Evolutionary conservation across 2,329 filamentous ascomycete species (phyloP).

Genomic region (Epichloe uncinata): DNA sequence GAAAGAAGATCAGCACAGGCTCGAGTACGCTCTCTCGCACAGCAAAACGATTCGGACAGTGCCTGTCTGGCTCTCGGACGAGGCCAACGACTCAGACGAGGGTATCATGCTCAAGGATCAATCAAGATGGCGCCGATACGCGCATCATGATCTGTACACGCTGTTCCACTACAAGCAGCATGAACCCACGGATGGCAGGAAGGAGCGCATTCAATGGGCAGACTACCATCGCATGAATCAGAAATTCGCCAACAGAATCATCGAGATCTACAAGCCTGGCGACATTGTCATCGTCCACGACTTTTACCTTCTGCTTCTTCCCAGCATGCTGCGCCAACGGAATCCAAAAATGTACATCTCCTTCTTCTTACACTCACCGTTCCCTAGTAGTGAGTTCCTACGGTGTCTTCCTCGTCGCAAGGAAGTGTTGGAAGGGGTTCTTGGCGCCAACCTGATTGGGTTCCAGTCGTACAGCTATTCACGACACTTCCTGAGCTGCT

Average conservation of each 20-base stretch:
- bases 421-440: slow-evolving; percentile 76
- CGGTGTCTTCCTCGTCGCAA: slow-evolving; percentile 79
- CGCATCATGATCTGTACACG: slow-evolving; percentile 83
- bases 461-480: slow-evolving; percentile 96
- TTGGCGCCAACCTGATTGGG: slow-evolving; percentile 84
- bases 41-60: slow-evolving; percentile 66
- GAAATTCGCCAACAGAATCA: slow-evolving; percentile 78
- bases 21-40: slow-evolving; percentile 62
- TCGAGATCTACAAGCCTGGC: slow-evolving; percentile 80
- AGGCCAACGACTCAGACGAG: slow-evolving; percentile 50
- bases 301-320: slow-evolving; percentile 83
- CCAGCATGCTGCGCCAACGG: slow-evolving; percentile 74
- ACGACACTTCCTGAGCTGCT: slow-evolving; percentile 87
- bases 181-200: slow-evolving; percentile 72
- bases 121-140: slow-evolving; percentile 75
- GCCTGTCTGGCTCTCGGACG: slow-evolving; percentile 81
- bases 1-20: slow-evolving; percentile 52
- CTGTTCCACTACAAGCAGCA: slow-evolving; percentile 95
- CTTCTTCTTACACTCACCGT: slow-evolving; percentile 88
- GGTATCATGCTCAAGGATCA: slow-evolving; percentile 72
- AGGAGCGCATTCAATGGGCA: slow-evolving; percentile 72
- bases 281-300: slow-evolving; percentile 90
- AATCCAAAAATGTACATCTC: slow-evolving; percentile 84
- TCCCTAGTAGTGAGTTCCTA: slow-evolving; percentile 92
- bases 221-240: slow-evolving; percentile 92